Conservation (phyloP, 1,284 basidiomycete genomes). For the Coniferiporia sulphurascens region DNA sequence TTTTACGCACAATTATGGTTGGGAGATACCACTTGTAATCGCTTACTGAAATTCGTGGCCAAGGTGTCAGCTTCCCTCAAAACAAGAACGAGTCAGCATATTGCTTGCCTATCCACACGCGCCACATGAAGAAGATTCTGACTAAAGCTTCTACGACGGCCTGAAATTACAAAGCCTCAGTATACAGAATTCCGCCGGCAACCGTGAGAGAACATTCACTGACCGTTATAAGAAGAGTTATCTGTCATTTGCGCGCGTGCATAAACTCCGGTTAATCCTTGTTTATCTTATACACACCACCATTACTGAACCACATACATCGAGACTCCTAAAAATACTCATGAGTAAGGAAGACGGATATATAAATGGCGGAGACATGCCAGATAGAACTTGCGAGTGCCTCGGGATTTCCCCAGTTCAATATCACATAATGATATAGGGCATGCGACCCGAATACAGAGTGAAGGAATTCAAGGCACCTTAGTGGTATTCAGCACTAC, state of each 20-base stretch:
- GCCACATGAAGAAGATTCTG: constrained; percentile 3
- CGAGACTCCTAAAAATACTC: background rate
- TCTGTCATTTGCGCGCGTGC: background rate
- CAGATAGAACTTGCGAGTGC: background rate
- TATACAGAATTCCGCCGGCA: background rate
- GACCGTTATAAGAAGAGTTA: background rate
- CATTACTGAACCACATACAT: background rate
- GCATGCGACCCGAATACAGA: background rate
- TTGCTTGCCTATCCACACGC: background rate
- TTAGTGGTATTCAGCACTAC: background rate
- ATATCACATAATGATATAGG: constrained; percentile 2
- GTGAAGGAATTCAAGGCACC: constrained; percentile 1
- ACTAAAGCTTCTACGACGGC: background rate
- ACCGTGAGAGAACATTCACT: background rate
- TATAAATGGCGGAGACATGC: background rate
- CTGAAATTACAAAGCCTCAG: background rate
- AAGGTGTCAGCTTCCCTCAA: background rate
- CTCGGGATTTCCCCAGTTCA: background rate
- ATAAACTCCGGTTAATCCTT: no score
- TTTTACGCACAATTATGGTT: background rate
- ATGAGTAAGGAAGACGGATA: no score
- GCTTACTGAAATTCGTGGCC: background rate
- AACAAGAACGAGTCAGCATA: background rate
- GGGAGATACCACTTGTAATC: background rate
- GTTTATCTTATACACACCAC: no score